Percentiles rank a stretch among this genome's conserved stretches.
Evolutionary conservation across 1,139 yeast genomes (phyloP).

Genomic region (Kodamaea plutei): DNA sequence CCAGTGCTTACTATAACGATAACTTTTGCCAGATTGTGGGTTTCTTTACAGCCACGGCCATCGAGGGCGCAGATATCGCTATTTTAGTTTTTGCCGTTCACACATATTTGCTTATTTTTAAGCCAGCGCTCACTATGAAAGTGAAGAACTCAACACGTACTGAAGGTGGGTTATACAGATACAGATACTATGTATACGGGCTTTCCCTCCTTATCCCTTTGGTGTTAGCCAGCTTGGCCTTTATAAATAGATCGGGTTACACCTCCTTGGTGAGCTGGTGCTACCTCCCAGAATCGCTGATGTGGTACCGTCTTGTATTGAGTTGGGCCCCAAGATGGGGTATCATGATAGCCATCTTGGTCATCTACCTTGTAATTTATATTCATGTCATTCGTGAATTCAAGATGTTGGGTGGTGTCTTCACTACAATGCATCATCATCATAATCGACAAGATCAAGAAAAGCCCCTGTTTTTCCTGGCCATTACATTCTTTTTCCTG

Average conservation of each 20-base stretch:
- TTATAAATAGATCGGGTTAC: constrained; percentile 53
- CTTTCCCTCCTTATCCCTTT: constrained; percentile 60
- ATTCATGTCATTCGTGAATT: constrained; percentile 65
- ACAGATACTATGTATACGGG: constrained; percentile 56
- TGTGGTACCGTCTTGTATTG: constrained; percentile 70
- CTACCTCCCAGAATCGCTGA: constrained; percentile 68
- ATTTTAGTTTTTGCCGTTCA: constrained; percentile 81
- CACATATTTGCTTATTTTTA: constrained; percentile 69
- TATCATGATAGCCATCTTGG: constrained; percentile 58
- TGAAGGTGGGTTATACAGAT: constrained; percentile 74
- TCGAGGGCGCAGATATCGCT: constrained; percentile 87
- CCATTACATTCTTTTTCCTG: constrained; percentile 27
- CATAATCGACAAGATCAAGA: constrained; percentile 9
- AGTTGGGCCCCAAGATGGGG: constrained; percentile 83
- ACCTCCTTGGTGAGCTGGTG: constrained; percentile 72
- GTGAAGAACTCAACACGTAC: constrained; percentile 40
- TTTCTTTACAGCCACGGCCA: constrained; percentile 76
- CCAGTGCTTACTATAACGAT: constrained; percentile 48
- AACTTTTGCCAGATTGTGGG: constrained; percentile 73
- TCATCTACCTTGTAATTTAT: constrained; percentile 69
- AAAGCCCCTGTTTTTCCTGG: constrained; percentile 36
- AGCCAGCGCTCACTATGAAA: constrained; percentile 47
- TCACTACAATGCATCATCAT: constrained; percentile 27
- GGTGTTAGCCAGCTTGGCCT: constrained; percentile 70
- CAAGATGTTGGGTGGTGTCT: constrained; percentile 46